Evolutionary conservation across 2,329 filamentous ascomycete species (phyloP).

Genomic region (Fusarium sp.): DNA sequence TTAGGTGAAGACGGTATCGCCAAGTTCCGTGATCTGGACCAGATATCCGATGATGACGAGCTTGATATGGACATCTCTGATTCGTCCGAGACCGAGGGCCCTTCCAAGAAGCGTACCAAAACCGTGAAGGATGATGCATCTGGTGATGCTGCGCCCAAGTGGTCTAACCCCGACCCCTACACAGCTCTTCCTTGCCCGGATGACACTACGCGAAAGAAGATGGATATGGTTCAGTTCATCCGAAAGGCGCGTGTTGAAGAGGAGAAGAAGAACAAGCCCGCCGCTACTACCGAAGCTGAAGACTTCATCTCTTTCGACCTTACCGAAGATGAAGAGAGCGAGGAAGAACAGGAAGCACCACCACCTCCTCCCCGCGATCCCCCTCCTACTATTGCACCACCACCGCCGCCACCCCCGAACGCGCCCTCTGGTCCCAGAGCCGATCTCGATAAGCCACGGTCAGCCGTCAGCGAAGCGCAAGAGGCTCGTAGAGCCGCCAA

Average conservation of each 20-base stretch:
- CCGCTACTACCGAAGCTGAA: constrained; percentile 67
- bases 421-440: constrained; percentile 38
- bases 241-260: constrained; percentile 83
- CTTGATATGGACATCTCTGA: constrained; percentile 72
- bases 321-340: constrained; percentile 64
- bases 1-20: constrained; percentile 60
- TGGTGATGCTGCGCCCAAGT: constrained; percentile 72
- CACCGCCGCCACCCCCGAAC: constrained; percentile 35
- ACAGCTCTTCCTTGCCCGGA: constrained; percentile 85
- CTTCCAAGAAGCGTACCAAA: constrained; percentile 52
- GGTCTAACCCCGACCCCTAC: constrained; percentile 97
- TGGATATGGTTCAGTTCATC: constrained; percentile 90
- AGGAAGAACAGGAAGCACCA: constrained; percentile 31
- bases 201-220: constrained; percentile 77
- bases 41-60: constrained; percentile 72
- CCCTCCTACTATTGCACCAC: neutral
- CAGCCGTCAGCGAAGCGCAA: neutral
- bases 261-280: constrained; percentile 57
- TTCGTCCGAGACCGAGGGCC: constrained; percentile 52
- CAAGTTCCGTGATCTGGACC: constrained; percentile 66
- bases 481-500: constrained; percentile 48
- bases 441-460: constrained; percentile 27
- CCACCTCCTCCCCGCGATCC: constrained; percentile 29
- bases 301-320: constrained; percentile 93
- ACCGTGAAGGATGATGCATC: constrained; percentile 47